A percentile compares a stretch with the other conserved stretches of the same genome.
Evolutionary conservation across 2,329 filamentous ascomycete genomes (phyloP).

Genomic region (Venturia pyrina): DNA sequence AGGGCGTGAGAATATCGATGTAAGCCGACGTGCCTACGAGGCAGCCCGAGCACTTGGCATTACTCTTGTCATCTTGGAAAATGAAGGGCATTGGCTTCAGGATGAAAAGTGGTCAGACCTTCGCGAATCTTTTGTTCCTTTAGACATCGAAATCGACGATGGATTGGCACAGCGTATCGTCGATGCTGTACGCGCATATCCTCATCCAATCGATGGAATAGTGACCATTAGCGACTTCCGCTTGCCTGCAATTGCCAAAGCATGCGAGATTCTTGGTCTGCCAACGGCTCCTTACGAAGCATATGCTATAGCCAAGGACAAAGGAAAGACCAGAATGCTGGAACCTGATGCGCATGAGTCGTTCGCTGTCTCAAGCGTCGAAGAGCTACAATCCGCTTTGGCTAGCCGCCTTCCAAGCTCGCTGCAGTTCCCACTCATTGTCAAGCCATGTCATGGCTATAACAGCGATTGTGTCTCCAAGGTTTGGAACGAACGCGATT

Average conservation of each 20-base stretch:
- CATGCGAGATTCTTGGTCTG: conserved; percentile 22
- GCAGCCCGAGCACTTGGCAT: conserved; percentile 7
- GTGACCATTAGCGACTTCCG: conserved; percentile 24
- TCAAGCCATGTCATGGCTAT: conserved; percentile 28
- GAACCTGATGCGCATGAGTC: background rate
- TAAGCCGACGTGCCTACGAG: background rate
- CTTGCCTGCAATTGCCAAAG: conserved; percentile 20
- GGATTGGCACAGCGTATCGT: conserved; percentile 23
- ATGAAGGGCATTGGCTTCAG: conserved; percentile 8
- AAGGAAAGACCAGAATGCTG: conserved; percentile 14
- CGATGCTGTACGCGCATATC: conserved; percentile 20
- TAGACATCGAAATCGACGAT: conserved; percentile 21
- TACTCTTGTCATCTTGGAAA: conserved; percentile 2
- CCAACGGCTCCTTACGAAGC: conserved; percentile 20
- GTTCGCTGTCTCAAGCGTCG: background rate
- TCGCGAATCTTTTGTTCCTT: conserved; percentile 26
- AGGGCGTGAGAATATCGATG: background rate
- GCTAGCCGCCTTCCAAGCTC: background rate
- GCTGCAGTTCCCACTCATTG: conserved; percentile 23
- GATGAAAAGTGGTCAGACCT: conserved; percentile 17
- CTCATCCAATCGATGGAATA: conserved; percentile 23
- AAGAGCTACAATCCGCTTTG: background rate
- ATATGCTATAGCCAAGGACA: conserved; percentile 23
- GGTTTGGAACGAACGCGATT: conserved; percentile 18
- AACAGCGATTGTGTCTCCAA: conserved; percentile 24